Evolutionary conservation across 2,329 filamentous ascomycete species (phyloP).

Genomic region (Claviceps sp.): DNA sequence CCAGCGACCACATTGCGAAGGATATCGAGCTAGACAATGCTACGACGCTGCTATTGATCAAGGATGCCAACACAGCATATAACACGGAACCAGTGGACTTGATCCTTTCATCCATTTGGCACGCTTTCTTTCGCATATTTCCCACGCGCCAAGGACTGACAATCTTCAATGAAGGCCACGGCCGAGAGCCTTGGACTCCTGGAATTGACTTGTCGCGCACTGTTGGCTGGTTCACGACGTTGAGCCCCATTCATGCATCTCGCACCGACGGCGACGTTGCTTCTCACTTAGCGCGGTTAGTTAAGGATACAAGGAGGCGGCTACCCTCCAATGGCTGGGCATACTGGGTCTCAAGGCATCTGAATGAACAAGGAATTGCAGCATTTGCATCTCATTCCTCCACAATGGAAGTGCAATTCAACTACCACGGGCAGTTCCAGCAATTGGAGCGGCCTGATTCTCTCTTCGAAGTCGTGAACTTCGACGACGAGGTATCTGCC

Average conservation of each 20-base stretch:
- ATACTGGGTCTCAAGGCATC: conserved; percentile 1
- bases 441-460: conserved; percentile 7
- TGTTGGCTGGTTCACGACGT: conserved; percentile 26
- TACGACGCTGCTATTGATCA: conserved; percentile 4
- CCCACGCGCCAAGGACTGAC: conserved; percentile 14
- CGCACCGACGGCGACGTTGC: neutral
- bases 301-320: conserved; percentile 1
- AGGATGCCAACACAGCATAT: conserved; percentile 11
- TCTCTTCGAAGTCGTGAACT: conserved; percentile 8
- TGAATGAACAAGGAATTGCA: neutral
- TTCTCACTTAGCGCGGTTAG: neutral
- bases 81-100: conserved; percentile 20
- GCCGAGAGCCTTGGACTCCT: conserved; percentile 18
- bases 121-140: conserved; percentile 17
- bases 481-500: conserved; percentile 1
- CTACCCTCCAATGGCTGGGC: conserved; percentile 2
- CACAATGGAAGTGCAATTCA: conserved; percentile 6
- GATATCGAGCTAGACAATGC: neutral
- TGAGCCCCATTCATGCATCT: conserved; percentile 14
- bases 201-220: conserved; percentile 18
- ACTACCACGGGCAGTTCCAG: conserved; percentile 9
- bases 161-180: conserved; percentile 12
- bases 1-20: conserved; percentile 1
- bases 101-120: conserved; percentile 15
- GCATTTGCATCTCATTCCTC: conserved; percentile 1